phyloP scores from a whole-genome alignment of 305 asterid species.

The Euphrasia arctica region DNA sequence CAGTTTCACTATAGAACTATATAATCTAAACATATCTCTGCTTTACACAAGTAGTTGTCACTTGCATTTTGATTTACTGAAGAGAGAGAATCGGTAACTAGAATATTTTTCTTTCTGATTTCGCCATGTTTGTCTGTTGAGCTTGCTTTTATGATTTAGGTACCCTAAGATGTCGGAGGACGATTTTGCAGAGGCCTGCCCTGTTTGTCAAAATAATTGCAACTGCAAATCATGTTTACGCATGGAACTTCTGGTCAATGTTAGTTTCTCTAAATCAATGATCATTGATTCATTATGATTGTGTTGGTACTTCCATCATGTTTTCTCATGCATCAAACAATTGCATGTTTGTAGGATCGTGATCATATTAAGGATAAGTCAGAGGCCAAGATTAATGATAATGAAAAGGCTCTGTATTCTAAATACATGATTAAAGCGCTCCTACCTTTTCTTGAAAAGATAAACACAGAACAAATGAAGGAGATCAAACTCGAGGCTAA shows the following conservation, averaged over 20 bases:
- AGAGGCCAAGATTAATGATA: slow-evolving; percentile 18
- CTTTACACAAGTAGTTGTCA: too few relatives aligned
- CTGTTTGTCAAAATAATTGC: slow-evolving; percentile 63
- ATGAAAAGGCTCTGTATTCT: slow-evolving; percentile 42
- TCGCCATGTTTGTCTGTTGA: neutral
- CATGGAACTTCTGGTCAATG: slow-evolving; percentile 40
- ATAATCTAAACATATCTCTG: too few relatives aligned
- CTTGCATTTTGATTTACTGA: too few relatives aligned
- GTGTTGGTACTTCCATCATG: neutral
- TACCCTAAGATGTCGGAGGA: slow-evolving; percentile 55
- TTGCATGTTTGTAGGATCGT: slow-evolving; percentile 23
- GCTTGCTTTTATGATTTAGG: slow-evolving; percentile 35
- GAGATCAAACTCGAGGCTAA: slow-evolving; percentile 52
- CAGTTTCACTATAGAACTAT: too few relatives aligned
- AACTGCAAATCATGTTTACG: slow-evolving; percentile 72
- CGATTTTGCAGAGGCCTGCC: slow-evolving; percentile 55
- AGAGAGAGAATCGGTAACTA: neutral
- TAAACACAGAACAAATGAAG: slow-evolving; percentile 43
- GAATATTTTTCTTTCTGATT: neutral
- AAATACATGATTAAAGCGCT: slow-evolving; percentile 39
- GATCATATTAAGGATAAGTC: slow-evolving; percentile 27
- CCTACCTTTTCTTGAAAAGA: slow-evolving; percentile 47
- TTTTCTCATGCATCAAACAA: slow-evolving; percentile 24
- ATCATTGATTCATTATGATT: slow-evolving; percentile 16
- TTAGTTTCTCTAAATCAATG: slow-evolving; percentile 27